phyloP scores from a whole-genome alignment of 495 filamentous ascomycete genomes.

The Cudoniella acicularis region DNA sequence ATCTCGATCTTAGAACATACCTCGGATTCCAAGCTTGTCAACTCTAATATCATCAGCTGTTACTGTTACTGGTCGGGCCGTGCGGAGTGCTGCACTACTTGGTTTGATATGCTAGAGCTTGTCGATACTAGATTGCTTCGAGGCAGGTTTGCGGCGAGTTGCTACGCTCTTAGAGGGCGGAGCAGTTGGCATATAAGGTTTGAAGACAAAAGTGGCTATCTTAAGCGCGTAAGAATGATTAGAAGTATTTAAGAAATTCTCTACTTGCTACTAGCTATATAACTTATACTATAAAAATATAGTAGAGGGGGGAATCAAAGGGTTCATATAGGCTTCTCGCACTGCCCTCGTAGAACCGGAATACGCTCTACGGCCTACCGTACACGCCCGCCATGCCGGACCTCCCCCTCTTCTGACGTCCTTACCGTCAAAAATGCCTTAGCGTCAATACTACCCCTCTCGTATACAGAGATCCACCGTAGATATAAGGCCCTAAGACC shows the following conservation, averaged over 20 bases:
- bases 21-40: slow-evolving; percentile 11
- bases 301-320: too few relatives aligned
- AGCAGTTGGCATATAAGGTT: slow-evolving; percentile 18
- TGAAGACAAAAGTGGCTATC: slow-evolving; percentile 16
- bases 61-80: slow-evolving; percentile 8
- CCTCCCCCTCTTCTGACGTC: too few relatives aligned
- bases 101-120: slow-evolving; percentile 8
- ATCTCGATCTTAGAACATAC: slow-evolving; percentile 19
- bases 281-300: too few relatives aligned
- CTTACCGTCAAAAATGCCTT: too few relatives aligned
- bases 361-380: too few relatives aligned
- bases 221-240: slow-evolving; percentile 10
- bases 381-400: too few relatives aligned
- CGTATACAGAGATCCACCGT: too few relatives aligned
- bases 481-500: too few relatives aligned
- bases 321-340: too few relatives aligned
- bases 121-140: slow-evolving; percentile 5
- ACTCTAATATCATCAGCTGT: slow-evolving; percentile 8
- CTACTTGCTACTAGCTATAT: too few relatives aligned
- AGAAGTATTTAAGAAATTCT: slow-evolving; percentile 10
- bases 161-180: slow-evolving; percentile 12
- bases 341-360: too few relatives aligned
- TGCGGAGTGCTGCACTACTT: slow-evolving; percentile 8
- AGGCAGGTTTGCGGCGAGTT: slow-evolving; percentile 13
- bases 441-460: too few relatives aligned